These are phyloP conservation scores for Effrenium voratum DNA, from an alignment of 73 alveolate genomes.

Conservation along the genomic window DNA sequence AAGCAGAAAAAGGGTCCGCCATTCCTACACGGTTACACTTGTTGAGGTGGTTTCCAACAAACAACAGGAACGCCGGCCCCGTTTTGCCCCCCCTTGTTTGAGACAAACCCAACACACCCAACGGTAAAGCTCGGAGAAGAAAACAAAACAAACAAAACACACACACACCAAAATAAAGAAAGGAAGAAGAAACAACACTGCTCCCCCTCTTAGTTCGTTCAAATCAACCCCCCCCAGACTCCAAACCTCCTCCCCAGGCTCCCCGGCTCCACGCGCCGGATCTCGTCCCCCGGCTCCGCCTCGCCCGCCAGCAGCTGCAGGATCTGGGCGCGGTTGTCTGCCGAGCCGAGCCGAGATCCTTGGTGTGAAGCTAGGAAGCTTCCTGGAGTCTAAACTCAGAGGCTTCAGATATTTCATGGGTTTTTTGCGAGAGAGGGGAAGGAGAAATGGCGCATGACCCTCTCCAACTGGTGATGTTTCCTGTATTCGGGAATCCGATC, in stretches of 20 bases:
- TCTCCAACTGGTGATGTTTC: too few species aligned
- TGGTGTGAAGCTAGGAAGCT: too few species aligned
- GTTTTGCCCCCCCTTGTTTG: too few species aligned
- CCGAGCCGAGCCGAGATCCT: neutral
- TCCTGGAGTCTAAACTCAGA: too few species aligned
- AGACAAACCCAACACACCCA: neutral
- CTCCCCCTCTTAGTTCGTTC: neutral
- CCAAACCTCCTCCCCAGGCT: neutral
- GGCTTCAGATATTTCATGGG: neutral
- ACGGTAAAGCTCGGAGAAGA: neutral
- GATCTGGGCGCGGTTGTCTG: neutral
- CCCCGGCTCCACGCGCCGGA: slow-evolving; percentile 44
- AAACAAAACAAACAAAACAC: neutral
- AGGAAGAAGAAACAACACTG: neutral
- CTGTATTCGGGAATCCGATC: too few species aligned
- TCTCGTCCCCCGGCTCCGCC: slow-evolving; percentile 74
- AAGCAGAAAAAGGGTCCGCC: too few species aligned
- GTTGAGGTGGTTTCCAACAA: too few species aligned
- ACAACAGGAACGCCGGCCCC: too few species aligned
- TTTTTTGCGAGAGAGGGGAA: neutral
- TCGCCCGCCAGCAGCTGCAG: slow-evolving; percentile 87
- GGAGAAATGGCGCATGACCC: too few species aligned
- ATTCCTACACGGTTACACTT: too few species aligned
- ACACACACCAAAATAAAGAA: neutral
- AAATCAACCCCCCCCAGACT: neutral